Evolutionary conservation across 2,329 filamentous ascomycete genomes (phyloP).

Genomic region (Juglanconis sp.): DNA sequence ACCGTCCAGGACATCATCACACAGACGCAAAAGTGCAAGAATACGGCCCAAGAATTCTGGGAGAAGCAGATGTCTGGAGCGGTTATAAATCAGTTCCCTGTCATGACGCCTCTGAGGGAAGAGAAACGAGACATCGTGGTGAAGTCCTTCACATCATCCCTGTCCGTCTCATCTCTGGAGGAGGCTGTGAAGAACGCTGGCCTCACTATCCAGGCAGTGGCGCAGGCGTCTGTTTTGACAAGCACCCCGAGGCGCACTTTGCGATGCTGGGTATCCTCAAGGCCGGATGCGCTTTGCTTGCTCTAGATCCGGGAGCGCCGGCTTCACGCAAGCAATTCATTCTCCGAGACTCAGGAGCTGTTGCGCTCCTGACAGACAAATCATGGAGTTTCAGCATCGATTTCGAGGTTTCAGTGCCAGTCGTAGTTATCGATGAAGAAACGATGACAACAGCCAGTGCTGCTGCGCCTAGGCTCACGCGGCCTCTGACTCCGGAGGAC

Average conservation of each 20-base stretch:
- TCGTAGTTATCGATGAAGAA: constrained; percentile 32
- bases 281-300: constrained; percentile 76
- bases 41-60: constrained; percentile 59
- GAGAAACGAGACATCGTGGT: constrained; percentile 30
- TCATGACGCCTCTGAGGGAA: constrained; percentile 62
- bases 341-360: constrained; percentile 66
- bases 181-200: constrained; percentile 51
- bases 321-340: constrained; percentile 74
- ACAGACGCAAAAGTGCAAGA: constrained; percentile 26
- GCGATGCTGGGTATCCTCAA: constrained; percentile 80
- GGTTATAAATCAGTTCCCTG: constrained; percentile 69
- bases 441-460: constrained; percentile 24
- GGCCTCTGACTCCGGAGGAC: constrained; percentile 45
- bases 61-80: constrained; percentile 46
- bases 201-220: constrained; percentile 72
- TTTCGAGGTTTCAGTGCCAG: constrained; percentile 30
- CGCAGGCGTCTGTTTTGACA: constrained; percentile 82
- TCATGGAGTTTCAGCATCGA: constrained; percentile 24
- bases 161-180: constrained; percentile 48
- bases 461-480: constrained; percentile 26
- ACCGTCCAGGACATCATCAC: constrained; percentile 39
- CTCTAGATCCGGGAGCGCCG: constrained; percentile 73
- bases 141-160: constrained; percentile 34
- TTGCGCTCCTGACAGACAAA: constrained; percentile 56
- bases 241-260: constrained; percentile 81